These are phyloP conservation scores for Tetrahymena borealis DNA, from an alignment of 73 alveolate species.

Conservation along the genomic window DNA sequence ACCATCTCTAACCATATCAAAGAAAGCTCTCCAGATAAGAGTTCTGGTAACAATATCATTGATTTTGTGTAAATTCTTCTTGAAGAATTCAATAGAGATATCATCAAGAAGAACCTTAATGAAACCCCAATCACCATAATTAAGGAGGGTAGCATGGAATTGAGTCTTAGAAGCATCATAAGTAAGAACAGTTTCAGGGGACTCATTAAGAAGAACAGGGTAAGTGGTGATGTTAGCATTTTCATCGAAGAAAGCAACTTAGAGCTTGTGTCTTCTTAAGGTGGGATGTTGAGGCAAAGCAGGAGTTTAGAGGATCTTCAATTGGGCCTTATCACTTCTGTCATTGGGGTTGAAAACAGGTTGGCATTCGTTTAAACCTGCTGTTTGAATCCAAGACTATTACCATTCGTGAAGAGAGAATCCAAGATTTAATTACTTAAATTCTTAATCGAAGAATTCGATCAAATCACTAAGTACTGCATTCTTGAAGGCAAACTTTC, in stretches of 20 bases:
- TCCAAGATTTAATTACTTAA: background rate
- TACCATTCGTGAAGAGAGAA: constrained; percentile 46
- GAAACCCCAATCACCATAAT: constrained; percentile 32
- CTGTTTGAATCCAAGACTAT: constrained; percentile 67
- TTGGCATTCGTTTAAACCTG: constrained; percentile 78
- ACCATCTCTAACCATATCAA: constrained; percentile 46
- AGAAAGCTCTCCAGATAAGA: constrained; percentile 31
- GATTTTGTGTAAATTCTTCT: constrained; percentile 6
- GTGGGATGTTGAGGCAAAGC: constrained; percentile 34
- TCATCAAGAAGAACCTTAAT: constrained; percentile 32
- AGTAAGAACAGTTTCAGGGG: background rate
- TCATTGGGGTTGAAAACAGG: constrained; percentile 47
- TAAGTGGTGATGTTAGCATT: constrained; percentile 5
- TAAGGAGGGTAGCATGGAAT: constrained; percentile 21
- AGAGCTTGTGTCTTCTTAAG: constrained; percentile 13
- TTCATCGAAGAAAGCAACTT: constrained; percentile 28
- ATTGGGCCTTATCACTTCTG: constrained; percentile 8
- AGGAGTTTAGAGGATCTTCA: constrained; percentile 19
- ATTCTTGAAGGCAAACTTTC: constrained; percentile 70
- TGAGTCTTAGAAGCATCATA: constrained; percentile 15
- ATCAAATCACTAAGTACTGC: constrained; percentile 87
- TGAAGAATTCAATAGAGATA: constrained; percentile 7
- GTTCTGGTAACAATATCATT: constrained; percentile 32
- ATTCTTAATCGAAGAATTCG: constrained; percentile 59
- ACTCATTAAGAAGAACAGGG: background rate